Base-by-base conservation (phyloP, 2,329 filamentous ascomycete genomes). In the Fusarium marasasianum region DNA sequence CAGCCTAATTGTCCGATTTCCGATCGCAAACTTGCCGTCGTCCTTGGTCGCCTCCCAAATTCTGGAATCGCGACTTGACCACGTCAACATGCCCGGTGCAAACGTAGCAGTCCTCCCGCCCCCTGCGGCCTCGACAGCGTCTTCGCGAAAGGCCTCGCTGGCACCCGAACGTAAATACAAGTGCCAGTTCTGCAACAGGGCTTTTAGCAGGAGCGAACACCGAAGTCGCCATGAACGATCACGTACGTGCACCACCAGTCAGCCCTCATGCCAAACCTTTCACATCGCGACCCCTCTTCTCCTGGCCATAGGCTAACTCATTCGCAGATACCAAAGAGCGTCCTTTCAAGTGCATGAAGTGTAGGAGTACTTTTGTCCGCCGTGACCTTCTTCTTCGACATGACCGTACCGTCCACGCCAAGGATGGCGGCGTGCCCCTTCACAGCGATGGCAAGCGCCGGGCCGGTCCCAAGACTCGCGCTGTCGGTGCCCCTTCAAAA, bases 111-210 rank as follows among this genome's bases (percentile, higher is more conserved):
- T 90, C 78, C 86, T 88, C 78, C 85, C 91, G 78, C 86, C 92
- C 81, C 84, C 90, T 78, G 88, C 90, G 81, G 86, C 90, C 81
- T 90, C 94, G 81, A 90, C 91, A 81, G 89, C 93, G 82, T 89
- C 90, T 79, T 89, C 92, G 80, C 91, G 93, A 84, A 97, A 97
- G 86, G 85, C 92, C 76, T 88, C 92, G 71, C 86, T 92, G 78
- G 92, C 91, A 78, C 94, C 95, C 64, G 96, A 98, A 87, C 96
- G 97, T 88, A 98, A 98, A 86, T 99, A 99, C 91, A 98, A 98
- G 84, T 99, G 96, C 87, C 95, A 98, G 88, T 98, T 98, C 85
- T 98, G 96, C 87, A 95, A 95, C 86, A 91, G 96, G 84, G 96
- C 96, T 74, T 99, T 99, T 84, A 98, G 95, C 86, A 90, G 96